Conservation (phyloP, 2,329 filamentous ascomycete species). For the Phoma herbarum region DNA sequence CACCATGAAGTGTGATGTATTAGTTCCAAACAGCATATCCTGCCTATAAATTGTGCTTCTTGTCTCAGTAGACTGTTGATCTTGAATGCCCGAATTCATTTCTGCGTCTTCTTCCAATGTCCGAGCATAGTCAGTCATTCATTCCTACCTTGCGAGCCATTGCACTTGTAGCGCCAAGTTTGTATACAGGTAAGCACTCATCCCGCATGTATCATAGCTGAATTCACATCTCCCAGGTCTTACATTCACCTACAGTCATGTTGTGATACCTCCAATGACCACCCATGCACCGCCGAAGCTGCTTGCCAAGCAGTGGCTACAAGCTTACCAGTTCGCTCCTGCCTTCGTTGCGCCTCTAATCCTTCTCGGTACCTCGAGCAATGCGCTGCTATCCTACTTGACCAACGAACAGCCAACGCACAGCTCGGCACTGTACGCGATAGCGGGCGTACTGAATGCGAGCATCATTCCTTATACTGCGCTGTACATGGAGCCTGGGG, state of each 20-base stretch:
- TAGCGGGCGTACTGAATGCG: constrained; percentile 35
- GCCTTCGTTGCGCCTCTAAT: constrained; percentile 51
- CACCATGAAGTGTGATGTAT: constrained; percentile 16
- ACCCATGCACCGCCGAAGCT: constrained; percentile 44
- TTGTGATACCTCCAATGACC: constrained; percentile 49
- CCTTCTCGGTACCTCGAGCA: constrained; percentile 44
- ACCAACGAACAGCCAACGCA: constrained; percentile 1
- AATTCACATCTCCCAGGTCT: constrained; percentile 28
- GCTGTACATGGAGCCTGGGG: constrained; percentile 51
- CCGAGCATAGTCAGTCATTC: not conserved
- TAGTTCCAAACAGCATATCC: not conserved
- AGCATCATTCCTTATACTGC: constrained; percentile 51
- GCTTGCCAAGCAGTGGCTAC: constrained; percentile 53
- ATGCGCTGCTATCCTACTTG: constrained; percentile 40
- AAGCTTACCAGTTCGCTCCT: constrained; percentile 51
- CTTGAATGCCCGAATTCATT: not conserved
- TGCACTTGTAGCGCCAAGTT: constrained; percentile 34
- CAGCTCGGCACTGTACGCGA: constrained; percentile 33
- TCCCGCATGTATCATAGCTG: not conserved
- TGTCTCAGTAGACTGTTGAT: too few relatives aligned
- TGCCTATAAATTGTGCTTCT: not conserved
- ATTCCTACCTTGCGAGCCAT: constrained; percentile 27
- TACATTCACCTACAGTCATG: constrained; percentile 47
- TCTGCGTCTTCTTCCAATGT: not conserved
- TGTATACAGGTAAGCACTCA: constrained; percentile 34